Conservation (phyloP, 2,329 filamentous ascomycete genomes). For the Colletotrichum camelliae region DNA sequence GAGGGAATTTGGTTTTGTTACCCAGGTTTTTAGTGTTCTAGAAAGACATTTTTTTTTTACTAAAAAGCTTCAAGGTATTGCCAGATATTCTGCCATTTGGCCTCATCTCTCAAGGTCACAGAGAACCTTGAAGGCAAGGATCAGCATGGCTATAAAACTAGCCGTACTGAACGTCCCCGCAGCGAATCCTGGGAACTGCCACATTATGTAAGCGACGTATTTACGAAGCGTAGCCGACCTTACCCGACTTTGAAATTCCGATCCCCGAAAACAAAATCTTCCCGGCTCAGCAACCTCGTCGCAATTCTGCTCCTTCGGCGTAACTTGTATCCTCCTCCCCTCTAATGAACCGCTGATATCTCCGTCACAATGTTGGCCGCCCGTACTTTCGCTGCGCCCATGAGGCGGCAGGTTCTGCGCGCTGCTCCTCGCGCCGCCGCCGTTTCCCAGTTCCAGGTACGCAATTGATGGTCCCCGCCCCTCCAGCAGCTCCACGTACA, state of each 20-base stretch:
- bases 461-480: slow-evolving; percentile 28
- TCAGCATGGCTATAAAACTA: no score
- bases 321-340: slow-evolving; percentile 21
- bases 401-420: slow-evolving; percentile 80
- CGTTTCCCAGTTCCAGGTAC: slow-evolving; percentile 62
- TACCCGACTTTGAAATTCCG: slow-evolving; percentile 12
- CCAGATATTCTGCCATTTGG: no score
- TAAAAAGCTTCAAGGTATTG: no score
- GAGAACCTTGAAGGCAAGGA: no score
- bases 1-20: no score
- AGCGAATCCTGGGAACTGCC: neutral
- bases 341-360: slow-evolving; percentile 12
- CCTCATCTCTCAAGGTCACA: no score
- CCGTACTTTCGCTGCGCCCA: slow-evolving; percentile 77
- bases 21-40: no score
- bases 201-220: neutral
- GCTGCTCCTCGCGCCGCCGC: slow-evolving; percentile 64
- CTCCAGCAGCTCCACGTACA: neutral
- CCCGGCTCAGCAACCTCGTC: neutral
- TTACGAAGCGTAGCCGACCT: neutral
- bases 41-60: no score
- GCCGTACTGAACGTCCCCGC: no score
- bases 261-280: slow-evolving; percentile 9
- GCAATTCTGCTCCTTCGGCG: slow-evolving; percentile 23
- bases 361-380: slow-evolving; percentile 78